Base-by-base conservation (phyloP, 2,329 filamentous ascomycete genomes). In the Didymella lethalis region DNA sequence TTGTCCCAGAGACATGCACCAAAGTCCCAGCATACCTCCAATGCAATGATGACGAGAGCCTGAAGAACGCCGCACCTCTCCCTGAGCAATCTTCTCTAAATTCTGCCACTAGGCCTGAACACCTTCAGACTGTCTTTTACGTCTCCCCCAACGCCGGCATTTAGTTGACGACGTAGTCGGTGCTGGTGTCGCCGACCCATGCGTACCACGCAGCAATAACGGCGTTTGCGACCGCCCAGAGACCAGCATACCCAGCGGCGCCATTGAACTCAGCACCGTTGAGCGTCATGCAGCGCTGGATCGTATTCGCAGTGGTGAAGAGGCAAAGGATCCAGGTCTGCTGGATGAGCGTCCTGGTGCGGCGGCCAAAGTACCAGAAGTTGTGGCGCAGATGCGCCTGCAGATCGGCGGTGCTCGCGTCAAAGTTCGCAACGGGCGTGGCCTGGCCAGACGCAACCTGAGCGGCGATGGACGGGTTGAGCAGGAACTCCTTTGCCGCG, bases 401-500 rank as follows among this genome's bases (percentile, higher is more conserved):
- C 18, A 96, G 81, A 0, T 84, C 86, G 1, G 90, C 89, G 16
- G 81, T 84, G 26, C 81, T 84, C 0, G 90, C 86, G 65, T 92
- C 82, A 70, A 92, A 92, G 26, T 80, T 76, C 64, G 82, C 78
- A 52, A 82, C 77, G 54, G 82, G 82, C 61, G 87, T 66, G 7
- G 68, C 62, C 11, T 73, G 66, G 4, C 79, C 82, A 26, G 78
- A 79, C 26, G 82, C 84, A 0, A 84, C 82, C 5, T 82, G 81
- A 48, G 82, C 82, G 81, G 83, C 79, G 18, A 86, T 84, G 23
- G 86, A 84, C 2, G 89, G 88, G 38, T 86, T 85, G 75, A 97
- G 96, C 65, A 97, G 86, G 74, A 96, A 94, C 45, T 85, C 84
- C 61, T 87, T 87, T 4, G 89, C 88, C 0, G 91, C 90, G 61